Evolutionary conservation across 345 rosid genomes (phyloP), one percentile per base, ranked within the genome.

Genomic region (Salix purpurea): DNA sequence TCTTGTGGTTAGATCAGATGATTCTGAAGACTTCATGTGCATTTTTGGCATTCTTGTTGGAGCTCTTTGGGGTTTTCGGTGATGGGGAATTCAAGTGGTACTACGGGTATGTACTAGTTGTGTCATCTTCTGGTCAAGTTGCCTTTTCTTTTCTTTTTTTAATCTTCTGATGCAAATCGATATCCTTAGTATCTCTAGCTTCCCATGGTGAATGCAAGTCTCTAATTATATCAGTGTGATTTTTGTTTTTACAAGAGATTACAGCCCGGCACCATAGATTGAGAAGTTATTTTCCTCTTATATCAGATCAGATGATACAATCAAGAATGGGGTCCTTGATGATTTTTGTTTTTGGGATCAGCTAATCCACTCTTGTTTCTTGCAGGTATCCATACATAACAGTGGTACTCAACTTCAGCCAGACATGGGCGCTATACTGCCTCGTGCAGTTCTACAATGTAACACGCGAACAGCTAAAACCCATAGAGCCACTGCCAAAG

Each of bases 341-440:
- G 37, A n/a, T 67, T 75, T 67, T 50, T 42, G 37, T 5, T 36
- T 36, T 36, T 36, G 37, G 23, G 15, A 26, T 67, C 28, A 28
- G 76, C 26, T 34, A n/a, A 28, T 14, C 19, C 28, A 7, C 40
- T 48, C 28, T 70, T 44, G 6, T 62, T 19, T 56, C 16, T 65
- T 83, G 86, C 89, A 95, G 97, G 80, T 93, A 95, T 79, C 94
- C 98, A 2, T 90, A 90, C 86, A 84, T 95, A 44, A 86, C 86
- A 6, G 85, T 88, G 75, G 89, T 90, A 24, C 77, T 91, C 76
- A 95, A 95, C 89, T 95, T 95, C 85, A 95, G 99, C 84, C 97
- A 90, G 82, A 90, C 90, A 97, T 95, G 98, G 96, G 98, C 96
- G 71, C 72, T 93, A 28, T 93, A 87, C 84, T 93, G 98, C 89